Base-by-base conservation (phyloP, 2,329 filamentous ascomycete species). In the Stemphylium beticola region DNA sequence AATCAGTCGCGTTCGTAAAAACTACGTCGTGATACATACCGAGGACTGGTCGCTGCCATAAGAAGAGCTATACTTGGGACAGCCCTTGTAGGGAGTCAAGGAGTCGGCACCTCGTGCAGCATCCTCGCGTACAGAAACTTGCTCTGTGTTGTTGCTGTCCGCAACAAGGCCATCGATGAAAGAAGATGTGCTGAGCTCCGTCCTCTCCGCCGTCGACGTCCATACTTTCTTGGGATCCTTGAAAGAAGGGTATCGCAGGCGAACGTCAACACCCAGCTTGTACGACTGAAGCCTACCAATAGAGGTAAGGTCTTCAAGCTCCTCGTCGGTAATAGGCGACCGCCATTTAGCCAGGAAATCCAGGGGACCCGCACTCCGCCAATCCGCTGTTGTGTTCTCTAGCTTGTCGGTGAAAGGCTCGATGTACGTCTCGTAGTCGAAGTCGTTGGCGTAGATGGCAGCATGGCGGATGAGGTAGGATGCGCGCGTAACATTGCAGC, bases 41-140 rank as follows among this genome's bases (percentile, higher is more conserved):
- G 66, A 69, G 0, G 81, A 80, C 71, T 88, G 81, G 3, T 85
- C 75, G 61, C 82, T 83, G 2, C 86, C 86, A 3, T 79, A 77
- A 2, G 82, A 82, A 1, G 79, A 79, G 39, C 81, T 85, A 71
- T 88, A 90, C 11, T 81, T 84, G 11, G 85, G 84, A 62, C 87
- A 90, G 34, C 81, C 81, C 67, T 85, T 83, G 73, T 89, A 88
- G 0, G 86, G 85, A 1, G 87, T 89, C 60, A 88, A 72, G 41
- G 78, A 81, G 65, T 88, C 78, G 8, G 86, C 86, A 15, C 85
- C 86, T 2, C 81, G 76, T 55, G 85, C 76, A 52, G 83, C 67
- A 17, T 80, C 81, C 68, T 88, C 85, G 57, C 81, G 81, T 46
- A 88, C 76, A 60, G 78, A 77, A 39, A 85, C 79, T 7, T 86